phyloP scores from a whole-genome alignment of 495 filamentous ascomycete genomes.

The Entonaema liquescens region DNA sequence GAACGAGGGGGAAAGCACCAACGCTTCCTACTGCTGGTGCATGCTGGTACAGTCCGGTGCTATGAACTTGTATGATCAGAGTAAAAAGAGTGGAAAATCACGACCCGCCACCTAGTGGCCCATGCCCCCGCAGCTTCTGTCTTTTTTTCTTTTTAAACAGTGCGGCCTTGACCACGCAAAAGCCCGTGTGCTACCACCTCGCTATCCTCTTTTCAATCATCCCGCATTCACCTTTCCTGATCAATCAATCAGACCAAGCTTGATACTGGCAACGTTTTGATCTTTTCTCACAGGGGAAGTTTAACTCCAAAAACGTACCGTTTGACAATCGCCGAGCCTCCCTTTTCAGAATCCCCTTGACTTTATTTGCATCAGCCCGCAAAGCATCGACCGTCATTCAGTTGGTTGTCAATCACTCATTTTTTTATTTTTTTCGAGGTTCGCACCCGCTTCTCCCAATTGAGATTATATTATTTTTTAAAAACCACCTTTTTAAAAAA shows the following conservation, averaged over 20 bases:
- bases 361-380: conserved; percentile 31
- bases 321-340: conserved; percentile 46
- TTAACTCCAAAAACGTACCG: conserved; percentile 51
- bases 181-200: conserved; percentile 61
- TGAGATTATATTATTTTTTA: conserved; percentile 27
- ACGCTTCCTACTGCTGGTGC: conserved; percentile 23
- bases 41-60: conserved; percentile 3
- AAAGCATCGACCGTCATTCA: conserved; percentile 31
- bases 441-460: conserved; percentile 17
- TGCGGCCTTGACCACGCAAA: conserved; percentile 55
- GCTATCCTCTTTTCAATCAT: conserved; percentile 69
- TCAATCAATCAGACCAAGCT: conserved; percentile 57
- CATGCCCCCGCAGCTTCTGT: conserved; percentile 58
- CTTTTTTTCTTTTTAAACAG: conserved; percentile 53
- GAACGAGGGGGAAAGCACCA: conserved; percentile 20
- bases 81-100: conserved; percentile 38
- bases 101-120: conserved; percentile 31
- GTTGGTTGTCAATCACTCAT: conserved; percentile 18
- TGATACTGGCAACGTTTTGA: conserved; percentile 50
- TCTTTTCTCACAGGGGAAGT: conserved; percentile 57
- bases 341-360: conserved; percentile 40
- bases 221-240: conserved; percentile 66
- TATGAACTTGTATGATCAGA: conserved; percentile 14
- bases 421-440: conserved; percentile 27
- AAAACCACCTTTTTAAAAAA: conserved; percentile 3